Evolutionary conservation across 2,329 filamentous ascomycete species (phyloP).

Genomic region (Venturia effusa): DNA sequence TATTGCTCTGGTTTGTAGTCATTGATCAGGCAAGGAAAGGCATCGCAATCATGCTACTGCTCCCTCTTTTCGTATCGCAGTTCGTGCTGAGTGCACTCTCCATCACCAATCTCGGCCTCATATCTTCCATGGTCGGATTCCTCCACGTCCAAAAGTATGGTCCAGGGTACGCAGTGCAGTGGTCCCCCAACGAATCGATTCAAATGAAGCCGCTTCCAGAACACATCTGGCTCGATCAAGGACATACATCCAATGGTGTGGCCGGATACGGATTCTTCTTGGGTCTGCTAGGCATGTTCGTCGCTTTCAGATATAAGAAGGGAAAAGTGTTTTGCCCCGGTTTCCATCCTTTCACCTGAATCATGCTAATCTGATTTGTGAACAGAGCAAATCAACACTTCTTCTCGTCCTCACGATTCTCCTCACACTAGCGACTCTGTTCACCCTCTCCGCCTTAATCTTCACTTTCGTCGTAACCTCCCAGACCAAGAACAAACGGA

Average conservation of each 20-base stretch:
- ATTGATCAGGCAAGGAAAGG: too few species aligned
- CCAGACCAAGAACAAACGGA: slow-evolving; percentile 11
- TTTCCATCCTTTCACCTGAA: neutral
- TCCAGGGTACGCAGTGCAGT: slow-evolving; percentile 17
- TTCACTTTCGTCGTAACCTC: slow-evolving; percentile 23
- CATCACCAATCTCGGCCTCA: slow-evolving; percentile 21
- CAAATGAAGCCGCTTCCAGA: slow-evolving; percentile 19
- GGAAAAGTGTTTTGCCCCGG: neutral
- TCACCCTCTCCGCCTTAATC: slow-evolving; percentile 22
- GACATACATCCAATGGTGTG: slow-evolving; percentile 20
- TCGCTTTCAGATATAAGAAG: slow-evolving; percentile 20
- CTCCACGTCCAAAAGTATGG: slow-evolving; percentile 21
- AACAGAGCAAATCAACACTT: slow-evolving; percentile 11
- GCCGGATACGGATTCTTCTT: slow-evolving; percentile 24
- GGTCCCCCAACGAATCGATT: slow-evolving; percentile 18
- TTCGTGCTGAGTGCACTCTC: slow-evolving; percentile 21
- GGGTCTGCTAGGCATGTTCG: slow-evolving; percentile 20
- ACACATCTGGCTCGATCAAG: slow-evolving; percentile 22
- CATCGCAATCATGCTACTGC: slow-evolving; percentile 11
- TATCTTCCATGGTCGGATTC: slow-evolving; percentile 24
- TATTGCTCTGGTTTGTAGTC: too few species aligned
- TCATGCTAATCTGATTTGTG: neutral
- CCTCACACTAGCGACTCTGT: slow-evolving; percentile 20
- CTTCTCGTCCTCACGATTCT: slow-evolving; percentile 26
- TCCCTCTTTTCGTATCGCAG: slow-evolving; percentile 18